Base-by-base conservation (phyloP, 805 yeast genomes). In the Candida glaebosa region DNA sequence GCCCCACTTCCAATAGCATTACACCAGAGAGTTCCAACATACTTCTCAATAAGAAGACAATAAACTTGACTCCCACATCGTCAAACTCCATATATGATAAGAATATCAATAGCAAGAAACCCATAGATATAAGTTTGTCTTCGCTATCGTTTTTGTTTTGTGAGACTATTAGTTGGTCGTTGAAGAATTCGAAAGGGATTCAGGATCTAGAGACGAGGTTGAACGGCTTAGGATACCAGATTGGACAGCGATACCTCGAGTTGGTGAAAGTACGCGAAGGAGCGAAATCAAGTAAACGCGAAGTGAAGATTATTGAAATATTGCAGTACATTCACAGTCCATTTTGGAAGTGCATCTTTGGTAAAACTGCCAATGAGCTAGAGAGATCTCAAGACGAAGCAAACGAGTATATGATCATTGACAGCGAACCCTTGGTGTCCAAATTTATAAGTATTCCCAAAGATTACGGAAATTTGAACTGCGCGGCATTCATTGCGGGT, bases 401-500 rank as follows among this genome's bases (percentile, higher is more conserved):
- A 43, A 82, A 82, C 48, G 81, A 78, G 56, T 78, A 72, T 51
- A 87, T 88, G 95, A 84, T 88, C 45, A 80, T 79, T 14, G 96
- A 88, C 57, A 78, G 82, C 51, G 58, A 70, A 10, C 96, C 96
- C 4, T 51, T 85, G 35, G 69, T 87, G 31, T 73, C 86, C n/a
- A 78, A 76, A 51, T 88, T 73, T 55, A 79, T 88, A 8, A 79
- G 86, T 22, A 82, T 85, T 3, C 96, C 96, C 2, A 79, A 77
- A 50, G 95, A 88, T 48, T 80, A 83, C 55, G 81, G 85, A 8
- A 81, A 81, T 47, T 71, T 87, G 53, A 86, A 84, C 55, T 85
- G 93, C 54, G 81, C 84, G 12, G 90, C 96, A 0, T 86, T 84
- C 56, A 78, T 82, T 1, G 96, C 95, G 0, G 96, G 96, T 0